Evolutionary conservation across 176 grass and related monocot genomes (phyloP), one percentile per base, ranked within the genome.

Genomic region (Ananas comosus): DNA sequence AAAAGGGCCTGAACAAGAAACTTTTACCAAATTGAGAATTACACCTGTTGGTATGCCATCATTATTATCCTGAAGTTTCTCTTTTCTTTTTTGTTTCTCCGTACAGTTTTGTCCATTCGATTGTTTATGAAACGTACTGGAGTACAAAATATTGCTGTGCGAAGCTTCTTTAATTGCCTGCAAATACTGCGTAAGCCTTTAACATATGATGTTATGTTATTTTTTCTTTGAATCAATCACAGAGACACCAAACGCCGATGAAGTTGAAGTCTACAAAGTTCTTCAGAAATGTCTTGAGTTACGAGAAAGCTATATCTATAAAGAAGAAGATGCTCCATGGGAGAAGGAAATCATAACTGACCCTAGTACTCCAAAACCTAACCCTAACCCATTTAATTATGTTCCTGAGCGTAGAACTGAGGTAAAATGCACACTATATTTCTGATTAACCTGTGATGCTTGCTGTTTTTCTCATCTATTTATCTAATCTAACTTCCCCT

Each of bases 341-440:
- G 92, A 89, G 76, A 96, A 91, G 74, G 92, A 96, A 65, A 76
- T 89, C 64, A 96, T 96, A 85, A 96, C 88, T 67, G 92, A 96
- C 64, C 92, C 92, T 79, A 86, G 88, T 78, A 96, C 88, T 52
- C 92, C 92, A 68, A 96, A 96, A 68, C 92, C 92, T 50, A 91
- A 86, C 57, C 81, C 85, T 63, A 85, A 86, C 57, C 92, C 92
- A n/a, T 96, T 96, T 68, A 56, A 63, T 42, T 91, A 91, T 64
- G 70, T 74, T 71, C 65, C 81, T 76, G 83, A 96, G 76, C 50
- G 74, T 16, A 96, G 89, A 85, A 80, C 85, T 64, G 85, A 89
- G 17, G 92, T 96, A 78, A 86, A 86, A 88, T 29, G 17, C 17
- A 65, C 76, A 11, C 50, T 24, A 14, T 23, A 12, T 28, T n/a